Evolutionary conservation across 768 basidiomycete species (phyloP).

Genomic region (Auriculariales sp.): DNA sequence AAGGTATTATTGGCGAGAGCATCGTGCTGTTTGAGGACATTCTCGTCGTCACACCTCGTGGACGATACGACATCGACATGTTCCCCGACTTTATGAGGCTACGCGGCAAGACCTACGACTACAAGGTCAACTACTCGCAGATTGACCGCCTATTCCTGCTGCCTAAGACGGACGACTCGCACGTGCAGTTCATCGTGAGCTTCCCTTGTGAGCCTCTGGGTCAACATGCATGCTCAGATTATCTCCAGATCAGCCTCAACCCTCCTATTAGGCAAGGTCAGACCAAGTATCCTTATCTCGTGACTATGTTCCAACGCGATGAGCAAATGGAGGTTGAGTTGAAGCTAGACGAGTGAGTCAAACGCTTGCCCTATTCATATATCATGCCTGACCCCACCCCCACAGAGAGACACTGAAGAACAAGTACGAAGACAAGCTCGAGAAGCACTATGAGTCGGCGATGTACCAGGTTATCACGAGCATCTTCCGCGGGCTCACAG

Average conservation of each 20-base stretch:
- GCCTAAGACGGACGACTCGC: slow-evolving; percentile 85
- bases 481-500: slow-evolving; percentile 81
- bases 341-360: slow-evolving; percentile 75
- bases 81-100: slow-evolving; percentile 86
- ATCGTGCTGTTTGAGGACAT: slow-evolving; percentile 94
- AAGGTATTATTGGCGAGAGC: slow-evolving; percentile 69
- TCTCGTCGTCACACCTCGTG: slow-evolving; percentile 86
- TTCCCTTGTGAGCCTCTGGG: neutral
- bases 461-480: slow-evolving; percentile 91
- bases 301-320: slow-evolving; percentile 95
- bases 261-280: slow-evolving; percentile 96
- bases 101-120: slow-evolving; percentile 98
- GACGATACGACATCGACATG: slow-evolving; percentile 96
- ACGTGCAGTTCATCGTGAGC: slow-evolving; percentile 86
- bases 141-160: slow-evolving; percentile 83
- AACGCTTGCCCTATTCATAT: neutral
- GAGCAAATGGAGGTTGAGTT: slow-evolving; percentile 94
- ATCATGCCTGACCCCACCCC: too few species aligned
- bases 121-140: slow-evolving; percentile 84
- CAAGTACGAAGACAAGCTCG: slow-evolving; percentile 59
- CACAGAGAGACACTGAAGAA: slow-evolving; percentile 60
- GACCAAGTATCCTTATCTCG: slow-evolving; percentile 92
- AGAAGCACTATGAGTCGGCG: slow-evolving; percentile 89
- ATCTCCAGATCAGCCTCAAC: slow-evolving; percentile 56
- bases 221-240: neutral